Base-by-base conservation (phyloP, 106 monocot species). In the Iris macrosiphon region DNA sequence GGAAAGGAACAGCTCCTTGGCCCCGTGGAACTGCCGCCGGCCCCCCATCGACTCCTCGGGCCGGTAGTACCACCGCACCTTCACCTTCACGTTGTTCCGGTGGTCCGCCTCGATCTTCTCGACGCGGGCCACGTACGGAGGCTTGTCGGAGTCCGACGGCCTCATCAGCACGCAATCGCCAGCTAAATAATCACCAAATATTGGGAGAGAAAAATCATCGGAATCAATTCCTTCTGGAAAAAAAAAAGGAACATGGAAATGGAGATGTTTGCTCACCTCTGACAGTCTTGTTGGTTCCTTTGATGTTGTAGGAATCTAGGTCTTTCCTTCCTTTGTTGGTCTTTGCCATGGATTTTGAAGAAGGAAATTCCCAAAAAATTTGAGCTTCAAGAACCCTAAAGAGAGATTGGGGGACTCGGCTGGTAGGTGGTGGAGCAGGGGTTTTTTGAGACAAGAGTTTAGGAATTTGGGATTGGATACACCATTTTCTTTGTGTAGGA, bases 241-340 rank as follows among this genome's bases (percentile, higher is more conserved):
- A 14, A 20, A 66, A 20, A 49, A 1, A 0, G 12, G 26, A 40
- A 41, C 8, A 18, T 37, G 4, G 35, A 17, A 10, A 28, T n/a
- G n/a, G n/a, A n/a, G n/a, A n/a, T n/a, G n/a, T n/a, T n/a, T 65
- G 12, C 27, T 31, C 49, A 67, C 67, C 45, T 47, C 67, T 21
- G 57, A 67, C 67, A 49, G 58, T 29, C 33, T 67, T 67, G 67
- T 58, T 67, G 57, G 67, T 67, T 35, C 67, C 67, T 22, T 67
- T 67, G 67, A 67, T 67, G 35, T 57, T 58, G 67, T 67, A 67
- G 20, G 67, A 67, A 26, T 67, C 67, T 22, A 67, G 47, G 55
- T 67, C 67, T 31, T 67, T 67, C 35, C 58, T 67, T 15, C 66
- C 66, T 0, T 57, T 47, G 16, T 67, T 67, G 12, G 67, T 67